Percentiles rank a stretch among this genome's conserved stretches.
Conservation (phyloP, 495 filamentous ascomycete genomes). For the Penicillium chermesinum region DNA sequence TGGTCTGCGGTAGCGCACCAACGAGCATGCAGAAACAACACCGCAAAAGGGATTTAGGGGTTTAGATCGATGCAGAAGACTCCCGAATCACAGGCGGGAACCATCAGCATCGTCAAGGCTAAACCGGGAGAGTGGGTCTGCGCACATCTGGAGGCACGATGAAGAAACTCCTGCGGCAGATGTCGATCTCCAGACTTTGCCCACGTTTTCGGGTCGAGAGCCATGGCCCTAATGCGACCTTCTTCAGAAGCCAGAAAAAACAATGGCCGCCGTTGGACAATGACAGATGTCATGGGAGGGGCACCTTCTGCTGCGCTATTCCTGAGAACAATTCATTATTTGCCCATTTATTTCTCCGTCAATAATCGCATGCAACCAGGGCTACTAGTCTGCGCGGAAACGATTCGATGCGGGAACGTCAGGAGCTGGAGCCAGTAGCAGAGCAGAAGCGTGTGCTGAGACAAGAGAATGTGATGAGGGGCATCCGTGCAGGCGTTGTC, state of each 20-base stretch:
- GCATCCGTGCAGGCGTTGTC: constrained; percentile 23
- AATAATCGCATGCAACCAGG: not conserved
- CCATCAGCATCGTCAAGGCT: constrained; percentile 15
- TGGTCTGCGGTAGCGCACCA: constrained; percentile 24
- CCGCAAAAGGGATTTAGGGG: constrained; percentile 11
- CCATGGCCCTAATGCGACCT: not conserved
- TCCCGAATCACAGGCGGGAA: constrained; percentile 26
- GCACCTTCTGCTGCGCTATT: not conserved
- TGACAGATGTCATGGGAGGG: not conserved
- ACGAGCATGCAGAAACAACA: constrained; percentile 32
- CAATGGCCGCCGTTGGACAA: not conserved
- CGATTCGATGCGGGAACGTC: not conserved
- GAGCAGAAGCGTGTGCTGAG: not conserved
- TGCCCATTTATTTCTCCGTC: not conserved
- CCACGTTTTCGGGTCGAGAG: not conserved
- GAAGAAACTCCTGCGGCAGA: not conserved
- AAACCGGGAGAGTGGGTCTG: constrained; percentile 1
- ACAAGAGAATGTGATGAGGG: constrained; percentile 6
- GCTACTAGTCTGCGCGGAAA: not conserved
- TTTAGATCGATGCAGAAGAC: constrained; percentile 24
- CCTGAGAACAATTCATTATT: not conserved
- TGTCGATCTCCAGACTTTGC: not conserved
- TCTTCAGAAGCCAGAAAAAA: not conserved
- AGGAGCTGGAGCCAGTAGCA: not conserved
- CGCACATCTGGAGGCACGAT: not conserved